Base-by-base conservation (phyloP, 2,329 filamentous ascomycete species). In the Aureobasidium namibiae region DNA sequence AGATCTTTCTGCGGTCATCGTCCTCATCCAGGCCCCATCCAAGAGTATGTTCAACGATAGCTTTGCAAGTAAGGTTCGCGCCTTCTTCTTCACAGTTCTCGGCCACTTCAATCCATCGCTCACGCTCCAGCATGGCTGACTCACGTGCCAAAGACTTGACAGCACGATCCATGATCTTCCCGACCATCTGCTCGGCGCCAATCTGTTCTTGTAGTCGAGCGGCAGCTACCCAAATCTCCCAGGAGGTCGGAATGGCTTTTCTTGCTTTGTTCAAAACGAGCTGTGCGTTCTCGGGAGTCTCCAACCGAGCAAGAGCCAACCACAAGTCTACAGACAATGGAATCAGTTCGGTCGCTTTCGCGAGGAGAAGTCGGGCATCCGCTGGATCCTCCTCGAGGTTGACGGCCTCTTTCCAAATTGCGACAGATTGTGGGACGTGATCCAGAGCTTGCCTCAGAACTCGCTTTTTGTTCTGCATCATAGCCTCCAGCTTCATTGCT, bases 391-490 rank as follows among this genome's bases (percentile, higher is more conserved):
- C 92, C 69, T 97, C 94, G 59, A 97, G 77, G 66, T 97, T 97
- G 63, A 99, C 92, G 5, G 92, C 88, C 70, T 95, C 91, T 71
- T 97, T 99, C 94, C 94, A 99, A n/a, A 99, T 82, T 42, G 89
- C 87, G 49, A 97, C 94, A 0, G 92, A 97, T 68, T 96, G 90
- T 0, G 92, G 92, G 41, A 96, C 89, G 68, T 96, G 87, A 67
- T 97, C 90, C 45, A 99, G 80, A 0, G 94, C 95, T 69, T 95
- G 89, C 59, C 92, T 84, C 34, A 96, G 85, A 8, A 99, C 94
- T 69, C 91, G 86, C 75, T 97, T 97, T 74, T 95, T 95, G 11
- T 90, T 89, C 61, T 87, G 83, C 1, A 84, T 76, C 49, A 96
- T 88, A 8, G 85, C 84, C 72, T 99, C 94, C 24, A 99, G 76